Conservation (phyloP, 192 early-diverging fungal genomes). For the Gonapodya prolifera region DNA sequence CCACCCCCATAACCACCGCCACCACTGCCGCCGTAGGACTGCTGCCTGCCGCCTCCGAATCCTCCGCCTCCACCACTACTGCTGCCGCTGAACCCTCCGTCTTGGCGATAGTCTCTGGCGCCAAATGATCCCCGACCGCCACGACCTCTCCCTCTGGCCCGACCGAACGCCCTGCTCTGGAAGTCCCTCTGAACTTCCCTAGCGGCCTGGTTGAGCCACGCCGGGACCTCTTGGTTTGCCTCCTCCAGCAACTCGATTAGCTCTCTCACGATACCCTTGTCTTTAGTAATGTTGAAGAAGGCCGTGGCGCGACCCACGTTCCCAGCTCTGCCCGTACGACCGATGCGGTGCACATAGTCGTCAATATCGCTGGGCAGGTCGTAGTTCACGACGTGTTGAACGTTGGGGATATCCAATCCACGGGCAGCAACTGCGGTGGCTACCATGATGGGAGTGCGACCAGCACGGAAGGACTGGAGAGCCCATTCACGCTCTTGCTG, state of each 20-base stretch:
- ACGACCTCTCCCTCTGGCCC: background rate
- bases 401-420: constrained; percentile 81
- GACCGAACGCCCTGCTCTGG: background rate
- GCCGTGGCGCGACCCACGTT: constrained; percentile 85
- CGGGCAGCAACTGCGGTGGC: constrained; percentile 96
- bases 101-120: background rate
- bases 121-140: background rate
- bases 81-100: background rate
- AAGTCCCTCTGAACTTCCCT: background rate
- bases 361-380: constrained; percentile 93
- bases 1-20: background rate
- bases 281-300: constrained; percentile 82
- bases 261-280: constrained; percentile 69
- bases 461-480: constrained; percentile 74
- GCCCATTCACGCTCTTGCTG: constrained; percentile 92
- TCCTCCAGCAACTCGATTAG: constrained; percentile 38
- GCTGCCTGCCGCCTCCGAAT: no score
- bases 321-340: constrained; percentile 94
- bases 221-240: background rate
- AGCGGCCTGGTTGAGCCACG: no score
- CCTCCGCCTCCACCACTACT: background rate
- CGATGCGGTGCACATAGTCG: constrained; percentile 98
- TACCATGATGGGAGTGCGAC: constrained; percentile 65
- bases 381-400: constrained; percentile 81
- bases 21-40: background rate